phyloP scores from a whole-genome alignment of 352 stramenopile species.

The Pythium sp. region DNA sequence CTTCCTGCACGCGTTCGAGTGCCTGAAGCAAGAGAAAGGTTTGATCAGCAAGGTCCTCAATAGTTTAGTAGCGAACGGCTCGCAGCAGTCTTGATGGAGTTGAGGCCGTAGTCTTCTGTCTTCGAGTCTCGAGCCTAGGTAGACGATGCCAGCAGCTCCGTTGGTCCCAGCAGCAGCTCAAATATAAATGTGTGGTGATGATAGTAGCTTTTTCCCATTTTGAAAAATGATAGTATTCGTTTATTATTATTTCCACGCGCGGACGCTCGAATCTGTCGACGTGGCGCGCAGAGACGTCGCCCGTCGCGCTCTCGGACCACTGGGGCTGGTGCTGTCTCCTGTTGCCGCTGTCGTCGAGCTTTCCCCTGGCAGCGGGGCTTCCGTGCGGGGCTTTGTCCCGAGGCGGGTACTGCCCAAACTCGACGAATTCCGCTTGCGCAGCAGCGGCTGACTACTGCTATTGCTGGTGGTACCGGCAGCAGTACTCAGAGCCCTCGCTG shows the following conservation, averaged over 20 bases:
- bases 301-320: constrained; percentile 1
- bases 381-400: constrained; percentile 16
- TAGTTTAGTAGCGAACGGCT: constrained; percentile 31
- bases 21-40: constrained; percentile 55
- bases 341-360: neutral
- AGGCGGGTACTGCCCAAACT: constrained; percentile 12
- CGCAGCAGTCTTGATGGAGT: constrained; percentile 13
- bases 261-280: constrained; percentile 9
- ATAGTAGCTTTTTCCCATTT: neutral
- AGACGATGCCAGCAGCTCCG: neutral
- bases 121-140: neutral
- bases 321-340: constrained; percentile 1
- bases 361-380: neutral
- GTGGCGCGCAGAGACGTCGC: constrained; percentile 11
- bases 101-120: neutral
- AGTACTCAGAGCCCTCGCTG: neutral
- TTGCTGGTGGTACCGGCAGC: neutral
- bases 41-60: constrained; percentile 67
- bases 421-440: constrained; percentile 19
- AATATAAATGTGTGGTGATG: neutral
- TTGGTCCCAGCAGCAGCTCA: neutral
- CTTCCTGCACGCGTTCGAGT: constrained; percentile 76
- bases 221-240: neutral
- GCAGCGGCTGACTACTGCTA: neutral
- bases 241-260: constrained; percentile 13